A percentile compares a stretch with the other conserved stretches of the same genome.
Conservation (phyloP, 1,284 basidiomycete genomes). For the Schizophyllum amplum region DNA sequence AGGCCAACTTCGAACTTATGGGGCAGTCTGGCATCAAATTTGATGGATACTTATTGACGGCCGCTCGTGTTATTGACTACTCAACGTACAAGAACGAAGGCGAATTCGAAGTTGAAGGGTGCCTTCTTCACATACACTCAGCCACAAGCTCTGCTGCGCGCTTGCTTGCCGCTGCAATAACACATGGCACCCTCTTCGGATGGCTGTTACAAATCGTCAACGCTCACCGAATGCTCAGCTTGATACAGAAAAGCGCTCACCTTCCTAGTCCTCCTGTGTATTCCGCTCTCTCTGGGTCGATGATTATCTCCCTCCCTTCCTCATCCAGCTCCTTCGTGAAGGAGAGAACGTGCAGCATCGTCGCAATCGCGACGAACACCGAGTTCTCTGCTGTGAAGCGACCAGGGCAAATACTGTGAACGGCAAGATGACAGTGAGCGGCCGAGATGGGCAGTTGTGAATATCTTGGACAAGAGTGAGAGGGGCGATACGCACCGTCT, state of each 20-base stretch:
- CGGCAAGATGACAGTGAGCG: too few relatives aligned
- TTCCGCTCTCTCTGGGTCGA: not conserved
- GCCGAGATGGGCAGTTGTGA: too few relatives aligned
- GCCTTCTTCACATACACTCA: too few relatives aligned
- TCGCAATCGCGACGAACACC: not conserved
- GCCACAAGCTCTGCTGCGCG: not conserved
- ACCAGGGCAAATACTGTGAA: not conserved
- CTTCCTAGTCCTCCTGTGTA: not conserved
- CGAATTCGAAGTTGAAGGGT: too few relatives aligned
- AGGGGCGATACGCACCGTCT: not conserved
- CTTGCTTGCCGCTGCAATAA: not conserved
- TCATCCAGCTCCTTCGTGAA: not conserved
- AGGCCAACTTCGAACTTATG: too few relatives aligned
- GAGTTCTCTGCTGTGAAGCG: not conserved
- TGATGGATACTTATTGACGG: too few relatives aligned
- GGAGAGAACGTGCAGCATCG: not conserved
- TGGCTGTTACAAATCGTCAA: not conserved
- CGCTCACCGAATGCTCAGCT: too few relatives aligned
- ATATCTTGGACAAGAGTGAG: conserved; percentile 25
- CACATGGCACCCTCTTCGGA: not conserved
- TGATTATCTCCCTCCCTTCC: not conserved
- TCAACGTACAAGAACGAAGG: too few relatives aligned
- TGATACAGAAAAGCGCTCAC: too few relatives aligned
- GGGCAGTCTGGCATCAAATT: too few relatives aligned
- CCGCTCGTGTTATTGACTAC: too few relatives aligned